Evolutionary conservation across 2,329 filamentous ascomycete genomes (phyloP), one percentile per base, ranked within the genome.

Genomic region (Davidsoniella eucalypti): DNA sequence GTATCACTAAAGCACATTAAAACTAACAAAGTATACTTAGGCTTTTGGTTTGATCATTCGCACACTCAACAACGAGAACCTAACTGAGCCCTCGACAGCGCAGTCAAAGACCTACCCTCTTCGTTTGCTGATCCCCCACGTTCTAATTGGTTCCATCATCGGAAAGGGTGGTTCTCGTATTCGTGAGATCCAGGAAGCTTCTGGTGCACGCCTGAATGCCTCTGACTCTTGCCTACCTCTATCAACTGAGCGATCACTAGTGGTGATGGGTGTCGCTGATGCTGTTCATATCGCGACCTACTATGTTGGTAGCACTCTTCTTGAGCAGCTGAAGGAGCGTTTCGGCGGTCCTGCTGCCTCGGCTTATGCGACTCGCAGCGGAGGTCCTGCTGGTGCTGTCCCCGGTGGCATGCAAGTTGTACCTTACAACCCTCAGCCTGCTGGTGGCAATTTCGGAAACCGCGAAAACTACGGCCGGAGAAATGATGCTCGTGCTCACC

Each of bases 401-500:
- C 92, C 92, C 18, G 92, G 92, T 54, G 92, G 92, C 54, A 94
- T 98, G 87, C 92, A 96, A 65, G 92, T 98, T 46, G 87, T 96
- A n/a, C 92, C 92, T 5, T 98, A 98, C 64, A 84, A 87, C 52
- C 92, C 92, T 46, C 88, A 95, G 64, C 84, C 90, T 25, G 86
- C 87, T 52, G 51, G 52, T 18, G 92, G 92, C 57, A 88, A 90
- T 64, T 96, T 88, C 63, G 88, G 88, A 51, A 85, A 88, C 59
- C 82, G 87, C 42, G 90, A 96, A 55, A 86, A 85, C 64, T 94
- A 83, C 58, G 80, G 69, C 52, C 69, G 86, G 56, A 79, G 84
- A 57, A 82, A 84, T 56, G 79, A 84, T 54, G 78, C 82, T 51
- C 79, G 84, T 55, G 70, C 76, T 44, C 84, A 86, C 57, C 82